Conservation (phyloP, 2,329 filamentous ascomycete genomes). For the Lasiodiplodia sp. region DNA sequence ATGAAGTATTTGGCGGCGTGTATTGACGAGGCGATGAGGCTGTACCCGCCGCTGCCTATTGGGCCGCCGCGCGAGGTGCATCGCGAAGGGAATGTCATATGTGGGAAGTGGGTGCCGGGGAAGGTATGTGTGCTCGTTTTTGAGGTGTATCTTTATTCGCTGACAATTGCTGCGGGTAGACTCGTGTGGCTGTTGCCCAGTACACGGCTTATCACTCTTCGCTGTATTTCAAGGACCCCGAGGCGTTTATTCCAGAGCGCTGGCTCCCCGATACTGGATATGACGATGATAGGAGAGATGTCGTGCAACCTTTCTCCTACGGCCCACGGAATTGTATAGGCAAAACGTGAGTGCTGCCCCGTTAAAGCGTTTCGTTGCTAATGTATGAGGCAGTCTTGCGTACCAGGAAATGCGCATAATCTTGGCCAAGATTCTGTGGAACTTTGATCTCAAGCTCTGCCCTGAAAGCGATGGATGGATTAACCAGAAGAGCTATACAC, state of each 20-base stretch:
- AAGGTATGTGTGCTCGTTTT: constrained; percentile 37
- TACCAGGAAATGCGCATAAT: constrained; percentile 49
- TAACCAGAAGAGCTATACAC: background rate
- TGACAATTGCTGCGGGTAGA: background rate
- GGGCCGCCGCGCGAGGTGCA: constrained; percentile 42
- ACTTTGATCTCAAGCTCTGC: constrained; percentile 47
- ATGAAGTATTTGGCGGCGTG: constrained; percentile 32
- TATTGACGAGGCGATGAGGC: constrained; percentile 52
- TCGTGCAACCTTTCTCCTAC: constrained; percentile 42
- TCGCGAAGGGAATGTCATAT: constrained; percentile 39
- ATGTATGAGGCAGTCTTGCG: constrained; percentile 38
- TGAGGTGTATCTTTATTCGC: constrained; percentile 19
- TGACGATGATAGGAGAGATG: constrained; percentile 38
- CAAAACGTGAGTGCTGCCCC: constrained; percentile 34
- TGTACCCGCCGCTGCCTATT: constrained; percentile 52
- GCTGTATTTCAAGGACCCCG: constrained; percentile 32
- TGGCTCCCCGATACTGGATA: constrained; percentile 41
- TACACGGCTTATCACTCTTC: background rate
- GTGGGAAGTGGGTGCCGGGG: constrained; percentile 34
- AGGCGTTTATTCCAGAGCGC: constrained; percentile 42
- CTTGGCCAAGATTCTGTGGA: constrained; percentile 47
- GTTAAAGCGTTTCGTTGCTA: background rate
- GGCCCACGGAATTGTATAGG: constrained; percentile 48
- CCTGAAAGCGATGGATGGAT: background rate
- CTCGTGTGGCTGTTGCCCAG: background rate